A percentile compares a stretch with the other conserved stretches of the same genome.
Conservation (phyloP, 2,329 filamentous ascomycete species). For the Paraphoma chrysanthemicola region DNA sequence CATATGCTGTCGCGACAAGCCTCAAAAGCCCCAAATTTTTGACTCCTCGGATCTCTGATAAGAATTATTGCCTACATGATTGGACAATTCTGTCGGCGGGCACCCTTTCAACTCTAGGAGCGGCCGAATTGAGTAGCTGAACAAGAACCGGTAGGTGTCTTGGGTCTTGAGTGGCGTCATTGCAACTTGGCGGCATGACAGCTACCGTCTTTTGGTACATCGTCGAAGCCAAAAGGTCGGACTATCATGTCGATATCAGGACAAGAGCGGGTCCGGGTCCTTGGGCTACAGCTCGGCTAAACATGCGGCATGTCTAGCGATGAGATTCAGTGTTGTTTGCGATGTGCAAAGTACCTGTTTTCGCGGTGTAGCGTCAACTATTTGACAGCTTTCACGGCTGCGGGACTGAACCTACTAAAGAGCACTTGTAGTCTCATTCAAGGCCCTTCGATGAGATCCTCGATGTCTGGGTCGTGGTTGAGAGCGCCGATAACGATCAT, state of each 20-base stretch:
- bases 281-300: not conserved
- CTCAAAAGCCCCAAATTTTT: slow-evolving; percentile 4
- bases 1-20: slow-evolving; percentile 11
- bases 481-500: slow-evolving; percentile 9
- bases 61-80: not conserved
- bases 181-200: not conserved
- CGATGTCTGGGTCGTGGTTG: not conserved
- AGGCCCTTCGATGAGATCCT: no score
- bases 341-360: no score
- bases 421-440: no score
- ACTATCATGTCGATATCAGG: not conserved
- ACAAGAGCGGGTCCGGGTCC: not conserved
- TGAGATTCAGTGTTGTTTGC: no score
- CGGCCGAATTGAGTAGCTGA: not conserved
- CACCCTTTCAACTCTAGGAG: no score
- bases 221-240: not conserved
- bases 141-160: not conserved
- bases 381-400: not conserved
- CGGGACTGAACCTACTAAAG: no score
- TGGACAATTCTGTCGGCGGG: not conserved
- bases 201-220: not conserved
- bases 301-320: not conserved
- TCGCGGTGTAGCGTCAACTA: not conserved
- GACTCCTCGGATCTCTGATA: slow-evolving; percentile 5
- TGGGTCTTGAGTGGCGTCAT: slow-evolving; percentile 1